Evolutionary conservation across 176 grass and related monocot genomes (phyloP), one percentile per base, ranked within the genome.

Genomic region (Ensete glaucum): DNA sequence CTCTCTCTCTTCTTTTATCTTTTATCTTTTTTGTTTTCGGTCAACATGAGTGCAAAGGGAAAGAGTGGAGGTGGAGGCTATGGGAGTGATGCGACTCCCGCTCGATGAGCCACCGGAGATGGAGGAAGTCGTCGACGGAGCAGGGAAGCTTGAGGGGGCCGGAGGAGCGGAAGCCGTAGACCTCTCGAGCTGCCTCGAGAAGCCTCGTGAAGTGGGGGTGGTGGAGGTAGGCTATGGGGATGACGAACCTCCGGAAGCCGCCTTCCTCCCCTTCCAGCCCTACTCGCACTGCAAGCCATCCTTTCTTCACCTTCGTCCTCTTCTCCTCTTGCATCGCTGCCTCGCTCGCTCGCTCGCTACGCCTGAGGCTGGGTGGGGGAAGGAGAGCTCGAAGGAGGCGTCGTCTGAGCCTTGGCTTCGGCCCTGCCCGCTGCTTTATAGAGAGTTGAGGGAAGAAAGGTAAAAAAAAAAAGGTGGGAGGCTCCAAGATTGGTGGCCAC

Each of bases 201-300:
- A 96, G 79, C 1, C 68, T 82, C 13, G 53, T 74, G 76, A 96
- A 92, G 24, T 70, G 85, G 50, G 85, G 89, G 76, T 90, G 87
- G 84, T 90, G 86, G 58, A 96, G 93, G 79, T 96, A 84, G 11
- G 93, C 86, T 82, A 96, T 96, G 50, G 93, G 93, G 81, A 96
- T 96, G 49, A 84, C 85, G 76, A 96, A 88, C 14, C 86, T 81
- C 60, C 73, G 73, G 77, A 66, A 80, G 2, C 81, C 85, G 11
- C 67, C 77, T 12, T 77, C 79, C 23, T 57, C 83, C 55, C 75
- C 79, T 76, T 87, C 74, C 19, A 85, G 9, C 43, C 82, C 92
- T 24, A 96, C 92, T 9, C 78, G 29, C 64, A 96, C 92, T 1
- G 89, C 82, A 6, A 96, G 70, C 73, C 84, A 96, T 19, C 92